phyloP scores from a whole-genome alignment of 768 basidiomycete genomes.

The Lactarius sanguifluus region DNA sequence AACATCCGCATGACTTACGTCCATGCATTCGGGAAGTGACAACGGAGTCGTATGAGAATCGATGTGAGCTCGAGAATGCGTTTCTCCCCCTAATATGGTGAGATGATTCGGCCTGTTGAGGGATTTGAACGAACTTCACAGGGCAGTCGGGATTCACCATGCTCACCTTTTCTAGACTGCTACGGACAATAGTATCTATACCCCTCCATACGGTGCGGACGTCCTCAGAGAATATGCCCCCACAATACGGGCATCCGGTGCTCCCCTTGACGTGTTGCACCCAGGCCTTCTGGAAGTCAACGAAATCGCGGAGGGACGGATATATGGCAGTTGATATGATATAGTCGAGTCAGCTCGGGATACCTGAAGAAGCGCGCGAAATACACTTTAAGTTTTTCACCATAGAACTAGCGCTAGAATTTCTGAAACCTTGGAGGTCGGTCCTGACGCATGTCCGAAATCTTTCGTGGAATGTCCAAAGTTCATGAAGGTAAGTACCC shows the following conservation, averaged over 20 bases:
- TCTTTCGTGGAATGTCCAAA: slow-evolving; percentile 24
- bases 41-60: background rate
- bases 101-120: slow-evolving; percentile 3
- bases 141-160: background rate
- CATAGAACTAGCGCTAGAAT: background rate
- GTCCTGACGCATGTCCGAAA: background rate
- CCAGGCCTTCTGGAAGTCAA: background rate
- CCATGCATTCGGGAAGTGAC: background rate
- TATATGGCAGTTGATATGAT: background rate
- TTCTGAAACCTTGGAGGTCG: background rate
- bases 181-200: background rate
- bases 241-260: background rate
- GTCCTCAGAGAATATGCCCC: background rate
- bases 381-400: background rate
- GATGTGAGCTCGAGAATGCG: background rate
- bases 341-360: background rate
- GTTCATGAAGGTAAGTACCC: slow-evolving; percentile 10
- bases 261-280: background rate
- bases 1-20: slow-evolving; percentile 37
- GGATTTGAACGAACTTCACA: background rate
- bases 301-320: background rate
- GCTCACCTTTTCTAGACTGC: background rate
- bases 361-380: background rate
- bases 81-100: background rate
- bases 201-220: slow-evolving; percentile 9